Conservation (phyloP, 495 filamentous ascomycete genomes). For the Penicillium longicatenatum region DNA sequence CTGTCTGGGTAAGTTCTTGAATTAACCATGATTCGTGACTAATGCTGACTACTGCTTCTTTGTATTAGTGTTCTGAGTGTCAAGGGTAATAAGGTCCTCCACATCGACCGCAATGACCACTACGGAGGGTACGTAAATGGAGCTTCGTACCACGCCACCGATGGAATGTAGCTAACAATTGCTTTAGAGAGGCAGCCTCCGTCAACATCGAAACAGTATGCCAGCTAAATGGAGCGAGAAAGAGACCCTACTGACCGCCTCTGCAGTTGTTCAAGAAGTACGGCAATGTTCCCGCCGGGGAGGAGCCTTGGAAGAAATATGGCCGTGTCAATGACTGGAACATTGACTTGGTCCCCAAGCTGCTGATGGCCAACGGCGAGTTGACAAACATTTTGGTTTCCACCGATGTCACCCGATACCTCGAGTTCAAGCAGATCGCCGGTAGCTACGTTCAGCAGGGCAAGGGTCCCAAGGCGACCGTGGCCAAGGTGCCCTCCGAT, state of each 20-base stretch:
- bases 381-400: conserved; percentile 96
- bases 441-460: conserved; percentile 97
- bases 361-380: conserved; percentile 97
- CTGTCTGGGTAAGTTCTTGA: conserved; percentile 77
- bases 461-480: conserved; percentile 74
- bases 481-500: conserved; percentile 96
- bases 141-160: conserved; percentile 22
- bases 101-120: conserved; percentile 98
- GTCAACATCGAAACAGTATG: conserved; percentile 89
- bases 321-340: conserved; percentile 98
- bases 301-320: conserved; percentile 97
- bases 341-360: conserved; percentile 96
- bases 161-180: conserved; percentile 24
- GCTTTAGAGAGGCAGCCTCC: conserved; percentile 81
- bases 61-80: conserved; percentile 83
- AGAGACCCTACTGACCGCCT: conserved; percentile 12
- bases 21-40: neutral
- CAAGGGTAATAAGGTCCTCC: conserved; percentile 97
- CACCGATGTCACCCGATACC: conserved; percentile 94
- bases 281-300: conserved; percentile 74
- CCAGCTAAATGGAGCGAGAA: neutral
- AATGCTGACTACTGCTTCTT: conserved; percentile 8
- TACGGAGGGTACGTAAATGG: conserved; percentile 87
- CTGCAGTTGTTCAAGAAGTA: conserved; percentile 91
- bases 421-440: conserved; percentile 98